Evolutionary conservation across 2,329 filamentous ascomycete species (phyloP), one percentile per base, ranked within the genome.

Genomic region (Moelleriella libera): DNA sequence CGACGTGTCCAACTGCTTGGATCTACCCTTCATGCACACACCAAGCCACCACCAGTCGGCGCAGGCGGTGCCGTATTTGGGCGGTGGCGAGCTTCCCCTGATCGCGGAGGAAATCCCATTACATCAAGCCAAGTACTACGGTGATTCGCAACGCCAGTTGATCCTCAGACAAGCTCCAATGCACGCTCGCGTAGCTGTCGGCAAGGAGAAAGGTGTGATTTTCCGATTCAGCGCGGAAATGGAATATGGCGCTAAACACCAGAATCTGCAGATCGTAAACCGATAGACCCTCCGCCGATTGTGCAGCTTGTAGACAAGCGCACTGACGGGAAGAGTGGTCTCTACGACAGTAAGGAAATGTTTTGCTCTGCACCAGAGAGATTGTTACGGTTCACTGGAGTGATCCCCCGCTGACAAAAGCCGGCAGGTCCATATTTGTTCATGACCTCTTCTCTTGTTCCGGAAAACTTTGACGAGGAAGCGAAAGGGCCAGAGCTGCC

Each of bases 221-320:
- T 12, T 12, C 32, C 2, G 32, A 37, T 37, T 37, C 32, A 12
- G 8, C 32, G 32, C 12, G 14, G 40, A 41, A 11, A n/a, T n/a
- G 7, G 40, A 41, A 5, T 21, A 41, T 7, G 14, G 40, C 10
- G 14, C 40, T 41, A 39, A 39, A 21, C 21, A 21, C 21, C 21
- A 21, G 21, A 21, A 21, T 21, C 21, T 21, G 40, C 40, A 85
- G 84, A 86, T 58, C 82, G 88, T 54, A 94, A 94, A 63, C 86
- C 88, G 6, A 79, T 95, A 57, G 88, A 95, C 61, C 88, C 89
- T 46, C 88, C 88, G 10, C 88, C 88, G 41, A 85, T 94, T 55
- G 70, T 94, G 43, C 81, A 90, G 65, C 72, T 94, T 44, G 50
- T 56, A 47, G 58, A 60, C 31, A 55, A 51, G 41, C 51, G 54